These are phyloP conservation scores for Jimgerdemannia lactiflua DNA, from an alignment of 192 early-diverging fungal species.

Conservation along the genomic window DNA sequence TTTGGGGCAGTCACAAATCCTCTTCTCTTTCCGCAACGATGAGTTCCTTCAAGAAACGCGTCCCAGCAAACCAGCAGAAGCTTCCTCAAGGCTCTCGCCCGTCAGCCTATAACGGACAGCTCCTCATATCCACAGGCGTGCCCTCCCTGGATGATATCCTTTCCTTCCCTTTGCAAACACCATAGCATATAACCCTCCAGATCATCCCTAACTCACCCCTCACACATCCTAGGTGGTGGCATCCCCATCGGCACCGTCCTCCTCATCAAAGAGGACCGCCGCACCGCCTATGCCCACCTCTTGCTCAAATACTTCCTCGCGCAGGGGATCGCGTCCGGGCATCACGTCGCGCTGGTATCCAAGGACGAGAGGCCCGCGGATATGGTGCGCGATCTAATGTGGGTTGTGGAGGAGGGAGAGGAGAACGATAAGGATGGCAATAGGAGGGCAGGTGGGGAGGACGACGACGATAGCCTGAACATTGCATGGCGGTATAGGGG, in stretches of 20 bases:
- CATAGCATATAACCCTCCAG: neutral
- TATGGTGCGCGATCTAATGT: slow-evolving; percentile 60
- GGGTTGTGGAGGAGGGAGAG: slow-evolving; percentile 52
- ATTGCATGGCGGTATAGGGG: slow-evolving; percentile 97
- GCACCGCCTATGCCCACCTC: slow-evolving; percentile 78
- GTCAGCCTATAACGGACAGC: slow-evolving; percentile 74
- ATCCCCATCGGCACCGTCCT: slow-evolving; percentile 77
- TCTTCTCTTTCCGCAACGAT: slow-evolving; percentile 3
- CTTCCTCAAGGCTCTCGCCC: slow-evolving; percentile 69
- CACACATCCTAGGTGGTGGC: slow-evolving; percentile 72
- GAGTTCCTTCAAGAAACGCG: slow-evolving; percentile 51
- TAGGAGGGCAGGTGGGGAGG: slow-evolving; percentile 19
- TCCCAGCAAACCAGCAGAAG: slow-evolving; percentile 52
- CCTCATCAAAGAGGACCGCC: slow-evolving; percentile 76
- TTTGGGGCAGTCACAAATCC: too few relatives aligned
- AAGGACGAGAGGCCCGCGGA: slow-evolving; percentile 64
- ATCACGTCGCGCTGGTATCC: slow-evolving; percentile 67
- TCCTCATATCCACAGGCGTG: slow-evolving; percentile 79
- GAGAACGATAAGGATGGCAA: slow-evolving; percentile 41
- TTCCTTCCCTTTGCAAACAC: neutral
- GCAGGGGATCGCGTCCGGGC: slow-evolving; percentile 76
- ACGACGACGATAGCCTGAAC: slow-evolving; percentile 64
- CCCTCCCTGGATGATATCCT: slow-evolving; percentile 82
- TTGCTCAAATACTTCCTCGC: slow-evolving; percentile 82
- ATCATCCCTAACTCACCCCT: slow-evolving; percentile 6